Conservation (phyloP, 2,329 filamentous ascomycete species). For the Neoascochyta sp. region DNA sequence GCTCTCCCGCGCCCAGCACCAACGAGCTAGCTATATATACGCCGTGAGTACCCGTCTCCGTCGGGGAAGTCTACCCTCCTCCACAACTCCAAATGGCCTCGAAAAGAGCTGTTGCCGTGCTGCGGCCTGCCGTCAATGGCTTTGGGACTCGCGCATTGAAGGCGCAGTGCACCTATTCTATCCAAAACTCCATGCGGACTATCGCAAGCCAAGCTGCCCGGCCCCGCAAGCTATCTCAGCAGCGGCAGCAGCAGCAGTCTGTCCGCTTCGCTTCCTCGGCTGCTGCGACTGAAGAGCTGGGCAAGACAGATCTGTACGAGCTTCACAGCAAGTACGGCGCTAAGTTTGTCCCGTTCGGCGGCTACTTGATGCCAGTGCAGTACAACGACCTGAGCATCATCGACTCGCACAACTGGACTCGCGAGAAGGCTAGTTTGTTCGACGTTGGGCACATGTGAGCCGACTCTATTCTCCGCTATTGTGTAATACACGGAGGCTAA, state of each 20-base stretch:
- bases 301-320: slow-evolving; percentile 71
- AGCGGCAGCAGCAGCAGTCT: slow-evolving; percentile 11
- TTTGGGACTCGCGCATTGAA: slow-evolving; percentile 12
- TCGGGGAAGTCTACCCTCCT: slow-evolving; percentile 9
- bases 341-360: slow-evolving; percentile 96
- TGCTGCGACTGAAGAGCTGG: slow-evolving; percentile 29
- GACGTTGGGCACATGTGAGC: slow-evolving; percentile 92
- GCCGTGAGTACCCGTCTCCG: slow-evolving; percentile 17
- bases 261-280: slow-evolving; percentile 30
- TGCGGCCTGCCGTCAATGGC: slow-evolving; percentile 28
- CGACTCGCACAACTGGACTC: slow-evolving; percentile 86
- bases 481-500: not conserved
- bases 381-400: slow-evolving; percentile 73
- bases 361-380: slow-evolving; percentile 88
- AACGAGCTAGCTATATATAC: too few species aligned
- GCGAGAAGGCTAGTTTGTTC: slow-evolving; percentile 83
- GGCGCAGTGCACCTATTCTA: slow-evolving; percentile 10
- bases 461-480: not conserved
- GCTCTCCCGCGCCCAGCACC: not conserved
- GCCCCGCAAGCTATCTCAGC: slow-evolving; percentile 23
- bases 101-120: slow-evolving; percentile 19
- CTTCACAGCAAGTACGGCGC: slow-evolving; percentile 73
- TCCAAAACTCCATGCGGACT: slow-evolving; percentile 11
- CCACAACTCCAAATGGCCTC: slow-evolving; percentile 27
- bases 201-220: slow-evolving; percentile 16